Evolutionary conservation across 495 filamentous ascomycete genomes (phyloP).

Genomic region (Trichocladium antarcticum): DNA sequence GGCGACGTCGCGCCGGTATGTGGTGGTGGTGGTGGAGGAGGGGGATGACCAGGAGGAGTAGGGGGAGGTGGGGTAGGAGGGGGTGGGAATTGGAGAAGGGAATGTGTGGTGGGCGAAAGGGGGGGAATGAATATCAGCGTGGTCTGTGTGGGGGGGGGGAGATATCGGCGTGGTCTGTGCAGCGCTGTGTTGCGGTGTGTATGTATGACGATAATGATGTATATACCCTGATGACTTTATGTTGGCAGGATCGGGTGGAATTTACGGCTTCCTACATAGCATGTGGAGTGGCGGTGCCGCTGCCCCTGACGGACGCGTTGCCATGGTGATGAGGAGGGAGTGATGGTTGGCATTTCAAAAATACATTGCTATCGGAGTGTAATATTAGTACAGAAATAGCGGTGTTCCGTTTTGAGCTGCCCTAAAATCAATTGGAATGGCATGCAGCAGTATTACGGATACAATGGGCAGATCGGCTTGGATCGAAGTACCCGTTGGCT

Average conservation of each 20-base stretch:
- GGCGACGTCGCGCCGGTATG: slow-evolving; percentile 17
- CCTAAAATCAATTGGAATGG: too few species aligned
- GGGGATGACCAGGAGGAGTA: background rate
- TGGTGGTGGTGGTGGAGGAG: slow-evolving; percentile 20
- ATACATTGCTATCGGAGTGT: too few species aligned
- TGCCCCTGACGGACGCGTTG: too few species aligned
- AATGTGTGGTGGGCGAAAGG: background rate
- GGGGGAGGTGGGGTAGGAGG: background rate
- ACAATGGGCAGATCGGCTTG: too few species aligned
- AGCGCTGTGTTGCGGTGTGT: background rate
- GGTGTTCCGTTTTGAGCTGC: too few species aligned
- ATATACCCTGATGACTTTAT: slow-evolving; percentile 3
- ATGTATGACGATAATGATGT: slow-evolving; percentile 3
- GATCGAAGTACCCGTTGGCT: too few species aligned
- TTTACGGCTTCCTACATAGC: background rate
- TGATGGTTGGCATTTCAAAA: too few species aligned
- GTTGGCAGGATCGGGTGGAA: background rate
- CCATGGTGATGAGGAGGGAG: too few species aligned
- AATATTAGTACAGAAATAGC: too few species aligned
- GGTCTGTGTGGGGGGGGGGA: background rate
- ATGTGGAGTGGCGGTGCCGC: background rate
- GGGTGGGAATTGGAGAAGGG: background rate
- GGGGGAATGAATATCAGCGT: background rate
- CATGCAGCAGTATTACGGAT: too few species aligned
- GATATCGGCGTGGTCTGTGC: background rate